These are phyloP conservation scores for Yamagishiella unicocca DNA, from an alignment of 139 green algal genomes.

Conservation along the genomic window DNA sequence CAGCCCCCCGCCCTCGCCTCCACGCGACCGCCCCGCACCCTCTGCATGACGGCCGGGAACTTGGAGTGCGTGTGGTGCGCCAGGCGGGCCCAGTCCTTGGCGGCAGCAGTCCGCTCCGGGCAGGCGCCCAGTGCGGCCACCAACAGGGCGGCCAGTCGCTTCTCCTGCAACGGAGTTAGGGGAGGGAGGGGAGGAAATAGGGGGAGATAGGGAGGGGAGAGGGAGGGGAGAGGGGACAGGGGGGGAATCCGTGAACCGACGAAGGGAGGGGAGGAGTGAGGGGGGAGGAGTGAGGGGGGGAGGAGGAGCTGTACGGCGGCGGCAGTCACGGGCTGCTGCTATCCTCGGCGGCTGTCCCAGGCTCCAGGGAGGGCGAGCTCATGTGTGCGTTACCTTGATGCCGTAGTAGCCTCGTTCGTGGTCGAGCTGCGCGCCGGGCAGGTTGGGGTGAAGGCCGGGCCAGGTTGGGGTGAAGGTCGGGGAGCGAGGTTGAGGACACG, in stretches of 20 bases:
- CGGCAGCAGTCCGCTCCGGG: neutral
- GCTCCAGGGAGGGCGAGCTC: no score
- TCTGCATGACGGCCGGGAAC: constrained; percentile 10
- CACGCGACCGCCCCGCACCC: neutral
- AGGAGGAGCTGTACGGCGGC: no score
- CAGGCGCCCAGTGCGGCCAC: neutral
- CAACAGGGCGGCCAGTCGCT: neutral
- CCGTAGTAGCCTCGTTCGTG: neutral
- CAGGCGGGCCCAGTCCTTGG: neutral
- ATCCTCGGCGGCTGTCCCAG: no score
- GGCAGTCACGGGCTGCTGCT: no score
- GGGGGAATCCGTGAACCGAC: neutral
- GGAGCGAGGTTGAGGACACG: neutral
- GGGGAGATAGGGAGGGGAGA: neutral
- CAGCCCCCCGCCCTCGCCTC: no score
- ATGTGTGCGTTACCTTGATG: neutral
- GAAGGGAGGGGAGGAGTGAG: no score
- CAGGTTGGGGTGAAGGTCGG: neutral
- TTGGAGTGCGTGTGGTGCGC: neutral
- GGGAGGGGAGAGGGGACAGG: neutral
- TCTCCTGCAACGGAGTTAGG: neutral
- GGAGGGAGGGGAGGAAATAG: neutral
- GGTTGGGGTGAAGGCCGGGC: neutral
- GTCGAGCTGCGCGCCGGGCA: neutral
- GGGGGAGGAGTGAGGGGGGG: no score